These are phyloP conservation scores for Endothia cerciana DNA, from an alignment of 2,329 filamentous ascomycete species.

Conservation along the genomic window DNA sequence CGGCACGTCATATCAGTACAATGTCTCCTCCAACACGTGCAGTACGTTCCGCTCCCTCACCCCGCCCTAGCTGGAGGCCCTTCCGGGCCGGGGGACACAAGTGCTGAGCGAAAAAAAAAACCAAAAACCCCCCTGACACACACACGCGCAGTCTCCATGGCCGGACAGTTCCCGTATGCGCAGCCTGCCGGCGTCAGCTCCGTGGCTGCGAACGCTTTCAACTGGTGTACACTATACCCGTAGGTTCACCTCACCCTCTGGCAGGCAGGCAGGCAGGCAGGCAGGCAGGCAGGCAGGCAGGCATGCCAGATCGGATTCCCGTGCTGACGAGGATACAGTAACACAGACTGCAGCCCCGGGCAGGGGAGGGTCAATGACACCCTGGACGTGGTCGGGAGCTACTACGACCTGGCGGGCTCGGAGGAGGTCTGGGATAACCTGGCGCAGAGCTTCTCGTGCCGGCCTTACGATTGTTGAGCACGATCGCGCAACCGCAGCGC, in stretches of 20 bases:
- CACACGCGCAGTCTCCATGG: constrained; percentile 19
- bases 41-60: background rate
- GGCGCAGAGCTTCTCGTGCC: constrained; percentile 24
- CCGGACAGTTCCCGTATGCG: constrained; percentile 20
- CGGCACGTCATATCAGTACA: constrained; percentile 20
- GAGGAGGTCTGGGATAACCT: constrained; percentile 27
- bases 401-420: constrained; percentile 23
- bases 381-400: constrained; percentile 21
- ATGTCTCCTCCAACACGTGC: constrained; percentile 24
- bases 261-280: background rate
- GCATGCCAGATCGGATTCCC: too few relatives aligned
- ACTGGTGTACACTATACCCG: constrained; percentile 25
- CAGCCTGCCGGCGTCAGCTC: constrained; percentile 21
- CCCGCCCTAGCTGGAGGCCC: background rate
- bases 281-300: background rate
- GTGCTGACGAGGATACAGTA: background rate
- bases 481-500: background rate
- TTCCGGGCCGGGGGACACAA: too few relatives aligned
- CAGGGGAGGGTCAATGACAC: constrained; percentile 22
- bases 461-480: constrained; percentile 18
- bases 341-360: constrained; percentile 19
- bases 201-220: constrained; percentile 16
- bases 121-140: too few relatives aligned
- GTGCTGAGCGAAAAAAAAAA: fast-evolving
- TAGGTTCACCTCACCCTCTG: background rate